phyloP scores from a whole-genome alignment of 768 basidiomycete genomes.

The Dacryopinax spathularia region DNA sequence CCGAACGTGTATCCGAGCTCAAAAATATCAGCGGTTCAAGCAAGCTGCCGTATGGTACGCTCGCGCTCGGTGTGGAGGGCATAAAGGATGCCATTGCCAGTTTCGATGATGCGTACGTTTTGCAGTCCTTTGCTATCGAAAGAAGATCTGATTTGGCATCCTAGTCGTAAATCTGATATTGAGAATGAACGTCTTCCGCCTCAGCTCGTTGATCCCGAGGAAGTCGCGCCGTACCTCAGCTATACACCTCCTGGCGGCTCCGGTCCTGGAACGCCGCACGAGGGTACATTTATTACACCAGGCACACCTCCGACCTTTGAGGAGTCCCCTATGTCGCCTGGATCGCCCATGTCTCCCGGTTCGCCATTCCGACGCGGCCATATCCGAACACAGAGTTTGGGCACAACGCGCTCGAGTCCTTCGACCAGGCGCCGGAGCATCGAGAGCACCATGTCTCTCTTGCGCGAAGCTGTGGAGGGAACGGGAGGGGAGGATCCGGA shows the following conservation, averaged over 20 bases:
- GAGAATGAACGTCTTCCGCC: slow-evolving; percentile 98
- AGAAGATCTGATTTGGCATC: neutral
- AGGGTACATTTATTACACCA: neutral
- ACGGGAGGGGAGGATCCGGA: slow-evolving; percentile 33
- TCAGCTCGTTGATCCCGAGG: slow-evolving; percentile 61
- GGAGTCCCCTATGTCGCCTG: slow-evolving; percentile 28
- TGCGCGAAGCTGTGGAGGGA: slow-evolving; percentile 83
- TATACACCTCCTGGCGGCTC: slow-evolving; percentile 18
- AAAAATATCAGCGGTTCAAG: slow-evolving; percentile 72
- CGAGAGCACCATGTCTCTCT: slow-evolving; percentile 90
- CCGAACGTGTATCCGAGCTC: slow-evolving; percentile 91
- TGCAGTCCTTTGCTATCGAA: neutral
- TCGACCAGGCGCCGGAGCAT: slow-evolving; percentile 81
- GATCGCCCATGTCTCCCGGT: slow-evolving; percentile 20
- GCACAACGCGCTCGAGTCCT: slow-evolving; percentile 90
- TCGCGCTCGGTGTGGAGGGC: slow-evolving; percentile 81
- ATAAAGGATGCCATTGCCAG: slow-evolving; percentile 88
- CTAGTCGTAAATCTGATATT: slow-evolving; percentile 88
- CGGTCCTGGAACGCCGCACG: slow-evolving; percentile 19
- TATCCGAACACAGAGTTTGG: slow-evolving; percentile 65
- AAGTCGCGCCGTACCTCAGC: slow-evolving; percentile 18
- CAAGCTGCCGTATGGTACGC: slow-evolving; percentile 66
- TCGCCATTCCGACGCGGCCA: slow-evolving; percentile 45
- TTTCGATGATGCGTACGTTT: slow-evolving; percentile 87
- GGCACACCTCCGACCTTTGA: neutral